A percentile compares a stretch with the other conserved stretches of the same genome.
These are phyloP conservation scores for Coccinonectria pachysandricola DNA, from an alignment of 2,329 filamentous ascomycete genomes.

Conservation along the genomic window DNA sequence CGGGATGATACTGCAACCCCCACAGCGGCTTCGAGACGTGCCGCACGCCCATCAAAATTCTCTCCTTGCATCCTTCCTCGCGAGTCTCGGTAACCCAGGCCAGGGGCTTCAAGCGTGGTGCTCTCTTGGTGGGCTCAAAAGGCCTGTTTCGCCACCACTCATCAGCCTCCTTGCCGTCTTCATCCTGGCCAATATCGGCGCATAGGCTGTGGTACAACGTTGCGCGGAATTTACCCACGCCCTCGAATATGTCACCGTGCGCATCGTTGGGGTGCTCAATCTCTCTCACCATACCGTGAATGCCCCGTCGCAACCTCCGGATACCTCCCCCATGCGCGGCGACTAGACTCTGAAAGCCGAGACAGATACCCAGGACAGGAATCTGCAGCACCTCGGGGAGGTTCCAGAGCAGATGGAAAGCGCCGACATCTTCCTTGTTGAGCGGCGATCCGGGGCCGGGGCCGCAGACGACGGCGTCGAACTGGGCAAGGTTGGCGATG, in stretches of 20 bases:
- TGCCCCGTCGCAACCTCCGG: slow-evolving; percentile 55
- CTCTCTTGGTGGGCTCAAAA: slow-evolving; percentile 28
- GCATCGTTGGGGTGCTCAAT: slow-evolving; percentile 44
- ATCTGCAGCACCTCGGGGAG: slow-evolving; percentile 48
- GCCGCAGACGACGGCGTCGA: slow-evolving; percentile 80
- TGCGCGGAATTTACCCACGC: slow-evolving; percentile 50
- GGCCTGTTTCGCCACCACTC: slow-evolving; percentile 16
- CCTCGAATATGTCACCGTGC: slow-evolving; percentile 52
- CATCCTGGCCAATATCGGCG: slow-evolving; percentile 42
- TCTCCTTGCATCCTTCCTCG: slow-evolving; percentile 29
- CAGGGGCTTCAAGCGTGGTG: slow-evolving; percentile 42
- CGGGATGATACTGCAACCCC: slow-evolving; percentile 85
- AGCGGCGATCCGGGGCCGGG: slow-evolving; percentile 80
- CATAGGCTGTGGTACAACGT: slow-evolving; percentile 67
- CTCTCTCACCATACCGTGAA: slow-evolving; percentile 70
- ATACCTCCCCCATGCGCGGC: slow-evolving; percentile 57
- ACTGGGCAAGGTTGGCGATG: slow-evolving; percentile 36
- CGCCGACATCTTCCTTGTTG: slow-evolving; percentile 64
- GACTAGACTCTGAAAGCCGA: slow-evolving; percentile 79
- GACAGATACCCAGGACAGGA: slow-evolving; percentile 78
- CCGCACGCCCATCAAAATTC: slow-evolving; percentile 66
- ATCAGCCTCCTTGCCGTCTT: slow-evolving; percentile 7
- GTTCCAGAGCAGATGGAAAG: slow-evolving; percentile 68
- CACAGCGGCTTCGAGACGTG: slow-evolving; percentile 65
- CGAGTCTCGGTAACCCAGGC: slow-evolving; percentile 49